Base-by-base conservation (phyloP, 1,284 basidiomycete genomes). In the Malassezia nana region DNA sequence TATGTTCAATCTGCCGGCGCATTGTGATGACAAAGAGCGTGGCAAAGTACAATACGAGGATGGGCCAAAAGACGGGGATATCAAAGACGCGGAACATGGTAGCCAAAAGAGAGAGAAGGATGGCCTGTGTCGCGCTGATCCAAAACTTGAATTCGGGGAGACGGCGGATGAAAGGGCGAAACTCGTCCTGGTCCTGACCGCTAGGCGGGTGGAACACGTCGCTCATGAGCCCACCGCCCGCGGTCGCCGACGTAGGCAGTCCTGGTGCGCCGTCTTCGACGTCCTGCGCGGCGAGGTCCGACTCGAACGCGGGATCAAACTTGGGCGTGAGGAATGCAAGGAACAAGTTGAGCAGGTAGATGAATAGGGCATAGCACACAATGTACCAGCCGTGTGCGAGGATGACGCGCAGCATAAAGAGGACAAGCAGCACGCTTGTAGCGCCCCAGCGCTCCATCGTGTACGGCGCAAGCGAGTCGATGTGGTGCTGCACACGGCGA, bases 41-140 rank as follows among this genome's bases (percentile, higher is more conserved):
- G 61, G 67, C 68, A 58, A 75, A 70, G 62, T 94, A 94, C 65
- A 95, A 79, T 64, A 96, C 83, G 43, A 94, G 81, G 75, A 96
- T 94, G 10, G 90, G 90, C 89, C 92, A 96, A 77, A 94, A 96
- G 20, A 98, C 92, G 10, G 92, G 92, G 16, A 96, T 85, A 74
- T 96, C 90, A 66, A 92, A 92, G 10, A 78, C 76, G 28, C 50
- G 57, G 39, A 57, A 58, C 22, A 55, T 46, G 6, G 63, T 70
- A 30, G 52, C 58, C 49, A 85, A 76, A 42, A 94, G 74, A 4
- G 89, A 85, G 52, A 98, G 76, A 15, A 86, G 48, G 20, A 86
- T 86, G 5, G 94, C 90, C 52, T 89, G 85, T 4, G 91, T 98
- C 0, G 89, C 81, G 7, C 88, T 89, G 50, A 94, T 80, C 91